phyloP scores from a whole-genome alignment of 306 rosid species.

The Quercus gilva region DNA sequence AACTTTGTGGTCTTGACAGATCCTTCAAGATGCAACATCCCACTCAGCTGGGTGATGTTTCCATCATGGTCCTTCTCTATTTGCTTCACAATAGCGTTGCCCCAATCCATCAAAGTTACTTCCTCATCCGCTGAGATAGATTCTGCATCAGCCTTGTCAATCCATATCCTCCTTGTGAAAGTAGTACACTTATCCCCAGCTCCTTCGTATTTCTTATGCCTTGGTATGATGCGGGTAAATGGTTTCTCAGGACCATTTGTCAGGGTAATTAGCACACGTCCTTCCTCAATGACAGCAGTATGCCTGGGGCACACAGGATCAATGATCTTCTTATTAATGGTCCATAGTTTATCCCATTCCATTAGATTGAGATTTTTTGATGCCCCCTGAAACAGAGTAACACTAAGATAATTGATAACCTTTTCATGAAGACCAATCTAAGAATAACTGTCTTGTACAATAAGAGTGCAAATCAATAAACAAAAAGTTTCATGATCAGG shows the following conservation, averaged over 20 bases:
- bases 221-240: slow-evolving; percentile 68
- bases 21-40: slow-evolving; percentile 88
- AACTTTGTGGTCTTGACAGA: slow-evolving; percentile 84
- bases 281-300: slow-evolving; percentile 72
- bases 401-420: slow-evolving; percentile 17
- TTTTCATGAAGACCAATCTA: slow-evolving; percentile 8
- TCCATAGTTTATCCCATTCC: slow-evolving; percentile 99
- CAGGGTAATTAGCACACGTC: slow-evolving; percentile 64
- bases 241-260: slow-evolving; percentile 85
- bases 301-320: slow-evolving; percentile 97
- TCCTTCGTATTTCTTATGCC: slow-evolving; percentile 86
- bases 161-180: slow-evolving; percentile 62
- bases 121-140: slow-evolving; percentile 67
- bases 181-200: slow-evolving; percentile 87
- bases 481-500: background rate
- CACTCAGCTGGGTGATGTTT: slow-evolving; percentile 55
- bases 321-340: slow-evolving; percentile 84
- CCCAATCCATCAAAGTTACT: slow-evolving; percentile 96
- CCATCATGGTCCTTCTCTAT: slow-evolving; percentile 72
- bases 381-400: slow-evolving; percentile 62
- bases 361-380: slow-evolving; percentile 93
- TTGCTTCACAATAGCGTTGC: slow-evolving; percentile 73
- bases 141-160: slow-evolving; percentile 74
- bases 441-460: slow-evolving; percentile 1
- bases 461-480: background rate